Evolutionary conservation across 345 rosid species (phyloP), one percentile per base, ranked within the genome.

Genomic region (Corchorus capsularis): DNA sequence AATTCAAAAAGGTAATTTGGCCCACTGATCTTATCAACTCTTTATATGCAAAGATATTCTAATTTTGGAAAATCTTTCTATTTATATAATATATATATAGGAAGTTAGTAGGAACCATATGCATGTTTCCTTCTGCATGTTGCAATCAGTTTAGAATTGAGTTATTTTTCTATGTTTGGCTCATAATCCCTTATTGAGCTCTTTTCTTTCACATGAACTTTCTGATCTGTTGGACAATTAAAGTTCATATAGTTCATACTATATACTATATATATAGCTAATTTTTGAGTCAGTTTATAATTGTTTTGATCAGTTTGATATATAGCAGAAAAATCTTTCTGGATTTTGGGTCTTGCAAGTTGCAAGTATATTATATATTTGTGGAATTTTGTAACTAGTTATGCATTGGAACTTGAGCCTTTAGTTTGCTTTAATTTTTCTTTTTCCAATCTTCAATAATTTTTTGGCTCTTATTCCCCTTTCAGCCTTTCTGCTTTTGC

Each of bases 381-480:
- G 59, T 52, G 32, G 32, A 52, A 69, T 2, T 47, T 47, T 68
- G 62, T 52, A 54, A 19, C 63, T 39, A 5, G 50, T 55, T 11
- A 27, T 8, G 49, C 50, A 12, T 71, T 71, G 20, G 53, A 55
- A 71, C 64, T 71, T 41, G 74, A 54, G 74, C 74, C 34, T 71
- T 71, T 37, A 35, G 50, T 64, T 17, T 55, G 11, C 41, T 55
- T 46, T 62, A 32, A 35, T 20, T 56, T 20, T 56, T 3, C 6
- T 8, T 53, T 39, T 41, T 52, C 17, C 54, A 27, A 20, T 46
- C 10, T 47, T 69, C 57, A 47, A 46, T 47, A 11, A 12, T 11
- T 46, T n/a, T 10, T 6, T 54, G 17, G 16, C 54, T 50, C 54
- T 50, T 8, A n/a, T n/a, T n/a, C n/a, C n/a, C n/a, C n/a, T n/a